phyloP scores from a whole-genome alignment of 805 yeast genomes.

The Lipomyces mesembrius region DNA sequence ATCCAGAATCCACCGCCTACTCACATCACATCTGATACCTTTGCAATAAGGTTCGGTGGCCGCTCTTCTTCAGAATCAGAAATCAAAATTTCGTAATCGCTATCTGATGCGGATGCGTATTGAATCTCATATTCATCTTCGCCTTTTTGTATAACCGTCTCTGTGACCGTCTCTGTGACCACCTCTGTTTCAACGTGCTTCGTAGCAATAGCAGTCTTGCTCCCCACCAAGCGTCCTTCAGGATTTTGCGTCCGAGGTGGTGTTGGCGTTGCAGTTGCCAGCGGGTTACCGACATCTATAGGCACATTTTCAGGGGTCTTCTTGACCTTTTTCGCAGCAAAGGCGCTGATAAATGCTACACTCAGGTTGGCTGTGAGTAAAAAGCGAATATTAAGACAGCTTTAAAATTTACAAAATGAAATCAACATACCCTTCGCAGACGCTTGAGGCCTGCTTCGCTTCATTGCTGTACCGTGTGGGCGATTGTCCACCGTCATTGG shows the following conservation, averaged over 20 bases:
- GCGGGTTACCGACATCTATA: background rate
- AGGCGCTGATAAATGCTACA: conserved; percentile 18
- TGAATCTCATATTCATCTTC: conserved; percentile 8
- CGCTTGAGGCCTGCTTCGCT: conserved; percentile 5
- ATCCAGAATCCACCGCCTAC: background rate
- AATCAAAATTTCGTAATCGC: conserved; percentile 9
- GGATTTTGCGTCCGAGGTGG: background rate
- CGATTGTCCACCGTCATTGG: background rate
- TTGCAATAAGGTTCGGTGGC: background rate
- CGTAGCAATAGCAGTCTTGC: background rate
- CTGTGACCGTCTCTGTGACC: background rate
- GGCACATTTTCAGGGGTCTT: background rate
- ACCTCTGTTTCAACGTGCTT: background rate
- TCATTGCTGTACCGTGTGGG: background rate
- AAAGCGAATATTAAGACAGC: background rate
- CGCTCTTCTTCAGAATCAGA: conserved; percentile 15
- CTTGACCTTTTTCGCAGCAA: conserved; percentile 11
- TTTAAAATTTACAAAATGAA: too few relatives aligned
- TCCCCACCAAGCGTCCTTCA: background rate
- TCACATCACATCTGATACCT: background rate
- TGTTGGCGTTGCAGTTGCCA: background rate
- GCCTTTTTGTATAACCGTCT: background rate
- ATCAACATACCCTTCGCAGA: conserved; percentile 24
- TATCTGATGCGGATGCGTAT: conserved; percentile 12
- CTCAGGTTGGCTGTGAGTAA: background rate